Conservation (phyloP, 305 asterid genomes). For the Ilex paraguariensis region DNA sequence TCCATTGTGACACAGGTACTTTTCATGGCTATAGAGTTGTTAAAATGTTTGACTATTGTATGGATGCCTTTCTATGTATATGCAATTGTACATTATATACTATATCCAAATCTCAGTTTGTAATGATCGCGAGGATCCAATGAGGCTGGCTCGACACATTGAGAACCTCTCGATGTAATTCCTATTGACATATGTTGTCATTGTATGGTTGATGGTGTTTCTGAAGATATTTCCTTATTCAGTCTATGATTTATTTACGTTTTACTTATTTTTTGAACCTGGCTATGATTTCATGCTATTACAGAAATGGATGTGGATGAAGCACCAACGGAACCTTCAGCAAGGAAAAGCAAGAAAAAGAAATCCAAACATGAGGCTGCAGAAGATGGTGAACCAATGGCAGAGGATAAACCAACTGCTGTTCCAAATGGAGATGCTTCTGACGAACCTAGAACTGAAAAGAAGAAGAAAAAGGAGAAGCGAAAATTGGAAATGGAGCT, state of each 20-base stretch:
- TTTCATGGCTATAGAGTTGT: too few relatives aligned
- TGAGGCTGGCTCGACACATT: not conserved
- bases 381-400: conserved; percentile 25
- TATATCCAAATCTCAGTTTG: too few relatives aligned
- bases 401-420: conserved; percentile 38
- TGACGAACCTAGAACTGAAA: conserved; percentile 62
- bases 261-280: not conserved
- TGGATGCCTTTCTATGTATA: too few relatives aligned
- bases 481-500: conserved; percentile 39
- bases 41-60: too few relatives aligned
- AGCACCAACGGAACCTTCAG: conserved; percentile 17
- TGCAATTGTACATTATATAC: too few relatives aligned
- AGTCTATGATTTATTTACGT: not conserved
- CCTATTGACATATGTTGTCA: not conserved
- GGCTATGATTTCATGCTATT: conserved; percentile 10
- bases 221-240: not conserved
- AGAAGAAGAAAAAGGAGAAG: conserved; percentile 71
- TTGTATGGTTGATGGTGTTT: not conserved
- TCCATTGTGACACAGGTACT: too few relatives aligned
- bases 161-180: not conserved
- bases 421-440: conserved; percentile 40
- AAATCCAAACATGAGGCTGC: conserved; percentile 28
- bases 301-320: conserved; percentile 35
- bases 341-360: conserved; percentile 45
- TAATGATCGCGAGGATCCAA: too few relatives aligned